These are phyloP conservation scores for Gaeumannomyces sp. DNA, from an alignment of 2,329 filamentous ascomycete genomes.

Conservation along the genomic window DNA sequence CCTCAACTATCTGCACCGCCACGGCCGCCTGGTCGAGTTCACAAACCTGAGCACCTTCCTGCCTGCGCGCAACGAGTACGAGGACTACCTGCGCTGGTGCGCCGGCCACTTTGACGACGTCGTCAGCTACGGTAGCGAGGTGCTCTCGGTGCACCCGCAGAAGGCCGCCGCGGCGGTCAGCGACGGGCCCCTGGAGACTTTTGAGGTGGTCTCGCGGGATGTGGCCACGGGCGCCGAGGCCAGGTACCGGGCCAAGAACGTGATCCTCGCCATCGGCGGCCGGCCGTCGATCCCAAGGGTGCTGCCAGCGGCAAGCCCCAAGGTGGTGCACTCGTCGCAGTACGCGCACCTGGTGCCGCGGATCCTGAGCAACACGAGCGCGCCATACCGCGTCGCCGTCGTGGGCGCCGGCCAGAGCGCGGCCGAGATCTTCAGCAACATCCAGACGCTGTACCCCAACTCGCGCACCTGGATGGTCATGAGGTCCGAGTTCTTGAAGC, in stretches of 20 bases:
- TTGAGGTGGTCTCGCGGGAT: slow-evolving; percentile 62
- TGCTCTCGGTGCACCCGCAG: slow-evolving; percentile 53
- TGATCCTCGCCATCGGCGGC: slow-evolving; percentile 54
- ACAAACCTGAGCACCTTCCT: slow-evolving; percentile 87
- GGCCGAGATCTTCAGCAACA: slow-evolving; percentile 89
- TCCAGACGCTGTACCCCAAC: slow-evolving; percentile 77
- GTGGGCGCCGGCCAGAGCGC: slow-evolving; percentile 88
- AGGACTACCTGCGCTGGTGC: slow-evolving; percentile 94
- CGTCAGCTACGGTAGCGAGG: slow-evolving; percentile 73
- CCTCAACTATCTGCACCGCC: slow-evolving; percentile 82
- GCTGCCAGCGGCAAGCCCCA: slow-evolving; percentile 63
- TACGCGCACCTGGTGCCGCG: slow-evolving; percentile 62
- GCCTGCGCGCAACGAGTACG: slow-evolving; percentile 80
- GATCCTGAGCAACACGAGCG: slow-evolving; percentile 49
- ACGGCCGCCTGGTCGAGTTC: slow-evolving; percentile 79
- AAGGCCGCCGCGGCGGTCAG: slow-evolving; percentile 48
- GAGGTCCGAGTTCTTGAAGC: slow-evolving; percentile 74
- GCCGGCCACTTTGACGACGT: slow-evolving; percentile 68
- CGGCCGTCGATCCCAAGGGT: slow-evolving; percentile 63
- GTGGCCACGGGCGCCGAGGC: slow-evolving; percentile 47
- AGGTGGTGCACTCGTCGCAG: slow-evolving; percentile 82
- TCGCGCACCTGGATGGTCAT: slow-evolving; percentile 73
- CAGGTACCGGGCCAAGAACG: slow-evolving; percentile 55
- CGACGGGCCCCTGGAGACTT: slow-evolving; percentile 51
- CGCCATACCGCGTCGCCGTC: slow-evolving; percentile 70